phyloP scores from a whole-genome alignment of 768 basidiomycete genomes.

The Floccularia luteovirens region DNA sequence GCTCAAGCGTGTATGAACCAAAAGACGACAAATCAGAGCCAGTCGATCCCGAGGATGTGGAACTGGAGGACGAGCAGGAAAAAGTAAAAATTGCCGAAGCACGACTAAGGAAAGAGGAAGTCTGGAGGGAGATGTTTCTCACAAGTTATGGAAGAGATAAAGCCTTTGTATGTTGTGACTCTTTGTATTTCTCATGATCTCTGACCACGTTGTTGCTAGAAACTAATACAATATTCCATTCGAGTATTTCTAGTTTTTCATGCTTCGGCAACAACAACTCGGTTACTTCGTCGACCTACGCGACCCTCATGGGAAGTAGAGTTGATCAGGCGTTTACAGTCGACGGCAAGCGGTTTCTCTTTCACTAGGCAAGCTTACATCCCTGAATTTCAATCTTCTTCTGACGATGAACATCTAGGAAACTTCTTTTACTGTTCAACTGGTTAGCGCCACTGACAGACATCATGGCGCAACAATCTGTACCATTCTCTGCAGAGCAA shows the following conservation, averaged over 20 bases:
- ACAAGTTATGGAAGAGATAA: conserved; percentile 81
- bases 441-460: conserved; percentile 73
- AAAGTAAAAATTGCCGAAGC: conserved; percentile 32
- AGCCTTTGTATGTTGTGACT: conserved; percentile 55
- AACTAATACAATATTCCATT: conserved; percentile 83
- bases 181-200: background rate
- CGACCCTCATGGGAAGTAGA: conserved; percentile 48
- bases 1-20: conserved; percentile 35
- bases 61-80: conserved; percentile 44
- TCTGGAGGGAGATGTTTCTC: conserved; percentile 76
- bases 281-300: conserved; percentile 36
- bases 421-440: conserved; percentile 76
- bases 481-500: conserved; percentile 48
- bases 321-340: conserved; percentile 51
- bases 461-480: conserved; percentile 62
- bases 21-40: conserved; percentile 30
- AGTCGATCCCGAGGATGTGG: conserved; percentile 32
- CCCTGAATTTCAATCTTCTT: conserved; percentile 34
- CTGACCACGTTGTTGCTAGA: conserved; percentile 31
- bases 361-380: conserved; percentile 50
- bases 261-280: conserved; percentile 11
- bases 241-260: conserved; percentile 17
- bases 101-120: conserved; percentile 52
- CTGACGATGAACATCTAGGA: conserved; percentile 52
- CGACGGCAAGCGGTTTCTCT: conserved; percentile 62